A percentile compares a stretch with the other conserved stretches of the same genome.
phyloP scores from a whole-genome alignment of 768 basidiomycete species.

The Pleurotus citrinopileatus region DNA sequence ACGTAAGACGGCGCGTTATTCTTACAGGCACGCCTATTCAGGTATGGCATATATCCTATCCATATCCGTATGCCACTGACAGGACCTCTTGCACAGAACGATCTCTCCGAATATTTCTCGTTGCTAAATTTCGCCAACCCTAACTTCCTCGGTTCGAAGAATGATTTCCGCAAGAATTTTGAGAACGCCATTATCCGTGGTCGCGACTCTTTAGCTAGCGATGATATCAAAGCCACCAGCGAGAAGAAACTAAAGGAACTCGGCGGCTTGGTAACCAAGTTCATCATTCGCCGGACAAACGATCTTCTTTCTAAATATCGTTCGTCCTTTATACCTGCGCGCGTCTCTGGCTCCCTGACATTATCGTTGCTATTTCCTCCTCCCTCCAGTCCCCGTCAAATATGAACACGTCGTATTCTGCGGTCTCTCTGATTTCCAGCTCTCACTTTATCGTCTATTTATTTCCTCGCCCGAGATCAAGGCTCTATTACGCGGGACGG shows the following conservation, averaged over 20 bases:
- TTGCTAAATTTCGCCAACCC: constrained; percentile 92
- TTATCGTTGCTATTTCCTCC: too few species aligned
- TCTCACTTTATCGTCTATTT: constrained; percentile 83
- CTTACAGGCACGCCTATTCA: constrained; percentile 93
- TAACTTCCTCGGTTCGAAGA: constrained; percentile 81
- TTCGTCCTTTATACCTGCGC: constrained; percentile 50
- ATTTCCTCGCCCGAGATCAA: constrained; percentile 93
- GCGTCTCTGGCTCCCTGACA: too few species aligned
- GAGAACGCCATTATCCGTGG: constrained; percentile 90
- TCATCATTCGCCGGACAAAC: constrained; percentile 93
- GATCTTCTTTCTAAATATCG: constrained; percentile 93
- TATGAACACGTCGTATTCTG: constrained; percentile 99
- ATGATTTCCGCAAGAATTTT: constrained; percentile 93
- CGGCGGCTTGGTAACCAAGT: constrained; percentile 82
- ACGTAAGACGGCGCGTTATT: constrained; percentile 90
- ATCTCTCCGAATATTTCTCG: constrained; percentile 93
- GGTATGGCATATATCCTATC: constrained; percentile 32
- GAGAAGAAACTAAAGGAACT: constrained; percentile 93
- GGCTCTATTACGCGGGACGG: constrained; percentile 77
- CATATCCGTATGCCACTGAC: not conserved
- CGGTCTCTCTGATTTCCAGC: constrained; percentile 77
- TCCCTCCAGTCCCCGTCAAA: constrained; percentile 84
- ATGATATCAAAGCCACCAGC: constrained; percentile 70
- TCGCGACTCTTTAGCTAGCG: constrained; percentile 84
- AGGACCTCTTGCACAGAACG: constrained; percentile 56